Evolutionary conservation across 495 filamentous ascomycete species (phyloP).

Genomic region (Lasiosphaeris hirsuta): DNA sequence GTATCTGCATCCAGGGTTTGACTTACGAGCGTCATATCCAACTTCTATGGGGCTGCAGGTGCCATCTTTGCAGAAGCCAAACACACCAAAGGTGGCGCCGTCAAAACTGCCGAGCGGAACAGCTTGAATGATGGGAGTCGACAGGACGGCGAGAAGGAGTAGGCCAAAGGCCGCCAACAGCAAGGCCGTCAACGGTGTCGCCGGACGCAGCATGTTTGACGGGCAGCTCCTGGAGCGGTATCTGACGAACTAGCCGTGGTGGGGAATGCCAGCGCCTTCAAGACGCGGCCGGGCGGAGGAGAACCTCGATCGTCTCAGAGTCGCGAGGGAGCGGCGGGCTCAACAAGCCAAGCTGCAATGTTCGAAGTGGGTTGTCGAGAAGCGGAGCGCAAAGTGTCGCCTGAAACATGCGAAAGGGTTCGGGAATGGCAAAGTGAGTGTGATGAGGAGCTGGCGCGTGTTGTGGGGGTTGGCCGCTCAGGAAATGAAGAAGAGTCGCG

Average conservation of each 20-base stretch:
- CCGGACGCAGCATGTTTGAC: conserved; percentile 70
- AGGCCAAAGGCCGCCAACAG: conserved; percentile 83
- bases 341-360: neutral
- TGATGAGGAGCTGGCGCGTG: neutral
- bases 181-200: conserved; percentile 84
- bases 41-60: conserved; percentile 70
- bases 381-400: neutral
- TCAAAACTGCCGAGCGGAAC: conserved; percentile 78
- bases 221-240: neutral
- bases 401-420: conserved; percentile 19
- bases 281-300: conserved; percentile 28
- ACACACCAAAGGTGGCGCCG: conserved; percentile 83
- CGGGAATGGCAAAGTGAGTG: conserved; percentile 13
- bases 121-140: conserved; percentile 83
- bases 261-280: conserved; percentile 28
- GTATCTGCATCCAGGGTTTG: neutral
- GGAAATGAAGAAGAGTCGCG: conserved; percentile 11
- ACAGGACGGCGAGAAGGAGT: conserved; percentile 81
- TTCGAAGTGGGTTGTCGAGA: neutral
- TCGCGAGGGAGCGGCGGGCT: neutral
- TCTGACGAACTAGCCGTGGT: conserved; percentile 1
- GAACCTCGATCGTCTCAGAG: conserved; percentile 7
- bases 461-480: conserved; percentile 1
- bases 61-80: conserved; percentile 73
- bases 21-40: conserved; percentile 83